A percentile compares a stretch with the other conserved stretches of the same genome.
Evolutionary conservation across 352 stramenopile genomes (phyloP).

Genomic region (Phytophthora constricta): DNA sequence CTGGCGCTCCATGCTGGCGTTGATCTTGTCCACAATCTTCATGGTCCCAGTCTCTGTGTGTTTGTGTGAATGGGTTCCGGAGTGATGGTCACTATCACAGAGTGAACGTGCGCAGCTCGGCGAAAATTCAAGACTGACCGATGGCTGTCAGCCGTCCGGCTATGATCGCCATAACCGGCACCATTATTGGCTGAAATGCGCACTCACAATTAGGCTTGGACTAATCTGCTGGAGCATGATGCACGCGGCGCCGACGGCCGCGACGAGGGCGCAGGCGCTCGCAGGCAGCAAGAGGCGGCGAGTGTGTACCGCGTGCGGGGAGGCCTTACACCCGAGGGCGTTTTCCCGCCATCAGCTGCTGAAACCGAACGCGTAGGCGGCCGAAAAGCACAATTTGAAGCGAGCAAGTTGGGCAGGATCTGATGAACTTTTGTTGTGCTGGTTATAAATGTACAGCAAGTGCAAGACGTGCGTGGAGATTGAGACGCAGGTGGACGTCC

Average conservation of each 20-base stretch:
- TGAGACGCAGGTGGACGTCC: slow-evolving; percentile 18
- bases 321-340: slow-evolving; percentile 7
- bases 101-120: slow-evolving; percentile 6
- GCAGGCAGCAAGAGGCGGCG: slow-evolving; percentile 8
- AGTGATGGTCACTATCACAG: not conserved
- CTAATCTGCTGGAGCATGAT: slow-evolving; percentile 28
- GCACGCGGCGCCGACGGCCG: slow-evolving; percentile 7
- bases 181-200: no score
- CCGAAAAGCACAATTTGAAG: not conserved
- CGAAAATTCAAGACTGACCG: slow-evolving; percentile 25
- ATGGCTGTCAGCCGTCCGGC: slow-evolving; percentile 30
- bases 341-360: slow-evolving; percentile 65
- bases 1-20: slow-evolving; percentile 73
- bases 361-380: slow-evolving; percentile 56
- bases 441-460: no score
- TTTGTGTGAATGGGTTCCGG: no score
- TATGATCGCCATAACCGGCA: no score
- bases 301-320: slow-evolving; percentile 38
- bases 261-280: slow-evolving; percentile 13
- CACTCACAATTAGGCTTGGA: no score
- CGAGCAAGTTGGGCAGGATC: not conserved
- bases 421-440: not conserved
- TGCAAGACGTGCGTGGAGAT: slow-evolving; percentile 64
- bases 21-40: slow-evolving; percentile 93
- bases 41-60: no score